Evolutionary conservation across 495 filamentous ascomycete species (phyloP).

Genomic region (Copromyces sp.): DNA sequence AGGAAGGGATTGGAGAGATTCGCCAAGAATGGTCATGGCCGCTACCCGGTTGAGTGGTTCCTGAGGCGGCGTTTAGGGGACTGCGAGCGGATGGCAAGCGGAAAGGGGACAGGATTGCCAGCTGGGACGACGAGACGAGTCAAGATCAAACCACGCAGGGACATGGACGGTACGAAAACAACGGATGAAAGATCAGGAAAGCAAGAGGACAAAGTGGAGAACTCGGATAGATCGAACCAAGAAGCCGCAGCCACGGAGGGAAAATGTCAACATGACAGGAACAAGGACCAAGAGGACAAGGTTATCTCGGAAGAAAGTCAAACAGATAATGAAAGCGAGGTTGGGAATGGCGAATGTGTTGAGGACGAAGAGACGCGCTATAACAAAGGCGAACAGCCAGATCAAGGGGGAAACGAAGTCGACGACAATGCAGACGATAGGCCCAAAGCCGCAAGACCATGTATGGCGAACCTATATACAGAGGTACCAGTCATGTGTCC

Average conservation of each 20-base stretch:
- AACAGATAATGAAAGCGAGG: background rate
- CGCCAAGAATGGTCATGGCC: constrained; percentile 5
- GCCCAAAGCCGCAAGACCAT: background rate
- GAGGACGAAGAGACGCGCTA: background rate
- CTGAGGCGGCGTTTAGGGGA: constrained; percentile 22
- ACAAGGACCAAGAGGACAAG: background rate
- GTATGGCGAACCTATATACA: background rate
- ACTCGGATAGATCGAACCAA: background rate
- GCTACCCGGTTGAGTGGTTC: constrained; percentile 17
- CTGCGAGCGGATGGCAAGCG: constrained; percentile 8
- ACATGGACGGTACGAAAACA: background rate
- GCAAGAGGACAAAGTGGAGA: background rate
- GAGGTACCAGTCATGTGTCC: background rate
- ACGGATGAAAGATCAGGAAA: background rate
- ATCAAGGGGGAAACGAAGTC: background rate
- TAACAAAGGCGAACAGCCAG: background rate
- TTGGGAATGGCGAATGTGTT: background rate
- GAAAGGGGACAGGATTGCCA: background rate
- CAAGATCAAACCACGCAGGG: background rate
- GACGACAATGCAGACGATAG: background rate
- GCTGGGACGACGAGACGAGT: background rate
- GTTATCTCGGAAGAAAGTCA: background rate
- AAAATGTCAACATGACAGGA: background rate
- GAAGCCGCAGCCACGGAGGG: background rate
- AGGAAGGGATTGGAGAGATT: constrained; percentile 3